phyloP scores from a whole-genome alignment of 1,139 yeast species.

The Candida buenavistaensis region DNA sequence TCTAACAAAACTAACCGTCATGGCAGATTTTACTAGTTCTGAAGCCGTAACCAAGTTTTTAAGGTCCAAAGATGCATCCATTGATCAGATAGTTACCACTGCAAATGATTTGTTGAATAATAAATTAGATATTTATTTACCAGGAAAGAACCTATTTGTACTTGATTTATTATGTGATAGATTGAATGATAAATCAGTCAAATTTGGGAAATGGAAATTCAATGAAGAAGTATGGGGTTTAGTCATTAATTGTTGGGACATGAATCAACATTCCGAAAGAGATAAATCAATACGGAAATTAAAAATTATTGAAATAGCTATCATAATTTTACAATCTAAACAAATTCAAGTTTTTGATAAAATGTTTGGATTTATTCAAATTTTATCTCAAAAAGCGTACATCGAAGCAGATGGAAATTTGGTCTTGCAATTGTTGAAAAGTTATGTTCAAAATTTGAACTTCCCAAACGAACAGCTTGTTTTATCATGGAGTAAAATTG shows the following conservation, averaged over 20 bases:
- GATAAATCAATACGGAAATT: conserved; percentile 38
- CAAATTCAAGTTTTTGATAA: conserved; percentile 15
- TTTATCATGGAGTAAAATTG: conserved; percentile 22
- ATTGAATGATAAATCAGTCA: conserved; percentile 46
- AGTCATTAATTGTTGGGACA: conserved; percentile 41
- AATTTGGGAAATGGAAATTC: conserved; percentile 41
- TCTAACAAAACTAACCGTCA: no score
- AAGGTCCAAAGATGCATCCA: conserved; percentile 52
- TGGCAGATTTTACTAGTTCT: conserved; percentile 31
- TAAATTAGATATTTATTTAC: conserved; percentile 50
- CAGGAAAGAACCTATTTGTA: conserved; percentile 59
- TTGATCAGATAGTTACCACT: conserved; percentile 43
- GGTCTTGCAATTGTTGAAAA: conserved; percentile 14
- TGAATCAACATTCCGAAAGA: conserved; percentile 20
- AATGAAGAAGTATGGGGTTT: conserved; percentile 48
- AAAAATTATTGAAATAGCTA: conserved; percentile 21
- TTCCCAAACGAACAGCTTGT: not conserved
- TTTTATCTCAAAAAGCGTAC: conserved; percentile 23
- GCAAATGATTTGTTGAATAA: conserved; percentile 44
- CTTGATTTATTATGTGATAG: conserved; percentile 70
- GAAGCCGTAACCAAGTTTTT: conserved; percentile 65
- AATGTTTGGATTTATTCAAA: conserved; percentile 19
- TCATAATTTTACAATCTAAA: conserved; percentile 13
- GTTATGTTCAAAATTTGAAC: conserved; percentile 9
- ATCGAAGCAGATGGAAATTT: conserved; percentile 34